Evolutionary conservation across 2,329 filamentous ascomycete species (phyloP), one percentile per base, ranked within the genome.

Genomic region (Ceratocystiopsis sp.): DNA sequence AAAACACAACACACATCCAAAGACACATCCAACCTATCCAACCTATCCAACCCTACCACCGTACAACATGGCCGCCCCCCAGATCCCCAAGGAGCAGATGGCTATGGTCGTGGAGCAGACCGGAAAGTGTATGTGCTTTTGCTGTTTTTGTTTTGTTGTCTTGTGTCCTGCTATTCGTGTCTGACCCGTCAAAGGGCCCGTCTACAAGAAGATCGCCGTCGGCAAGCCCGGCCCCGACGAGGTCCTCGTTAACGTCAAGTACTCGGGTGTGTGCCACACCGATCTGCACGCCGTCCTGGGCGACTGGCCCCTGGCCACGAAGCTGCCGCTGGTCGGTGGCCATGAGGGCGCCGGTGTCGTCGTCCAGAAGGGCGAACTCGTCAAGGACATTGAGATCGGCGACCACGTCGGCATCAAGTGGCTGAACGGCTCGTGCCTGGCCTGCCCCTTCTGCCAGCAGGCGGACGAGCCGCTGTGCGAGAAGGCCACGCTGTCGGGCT

Each of bases 361-460:
- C 48, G 86, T 86, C 56, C 85, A 60, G 84, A 84, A 54, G 71
- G 93, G 45, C 52, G 47, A 80, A 16, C 72, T 93, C 34, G 85
- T 91, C 50, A 64, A 71, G 3, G 84, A 91, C 53, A 65, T 93
- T 48, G 66, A 85, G 58, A 68, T 94, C 54, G 87, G 87, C 53
- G 85, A 93, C 56, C 68, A 85, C 55, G 89, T 78, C 48, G 89
- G 89, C 58, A 74, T 96, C 62, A 94, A 85, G 68, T 95, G 86
- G 86, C 69, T 95, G 56, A 91, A 94, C 62, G 83, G 84, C 50
- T 80, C 81, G 39, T 95, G 89, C 63, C 68, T 93, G 48, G 61
- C 69, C 50, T 96, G 87, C 66, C 71, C 76, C 53, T 93, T 84
- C 71, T 95, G 87, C 67, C 77, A 80, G 57, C 71, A 77, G 52